These are phyloP conservation scores for Penicillium sp. DNA, from an alignment of 2,329 filamentous ascomycete genomes.

Conservation along the genomic window DNA sequence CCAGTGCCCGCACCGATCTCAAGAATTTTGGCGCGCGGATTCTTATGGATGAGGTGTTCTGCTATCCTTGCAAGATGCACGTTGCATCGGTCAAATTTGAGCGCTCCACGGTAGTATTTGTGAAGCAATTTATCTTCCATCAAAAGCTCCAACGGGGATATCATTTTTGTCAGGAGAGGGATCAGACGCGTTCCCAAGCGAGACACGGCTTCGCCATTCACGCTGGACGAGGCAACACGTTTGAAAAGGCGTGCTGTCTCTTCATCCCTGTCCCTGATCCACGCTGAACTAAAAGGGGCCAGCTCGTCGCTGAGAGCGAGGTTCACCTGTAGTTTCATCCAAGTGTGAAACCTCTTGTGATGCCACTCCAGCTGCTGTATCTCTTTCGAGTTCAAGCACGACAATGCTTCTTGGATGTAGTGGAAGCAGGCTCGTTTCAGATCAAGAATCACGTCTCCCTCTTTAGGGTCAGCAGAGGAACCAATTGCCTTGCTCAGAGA, in stretches of 20 bases:
- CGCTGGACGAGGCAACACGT: not conserved
- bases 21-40: slow-evolving; percentile 27
- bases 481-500: not conserved
- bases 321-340: slow-evolving; percentile 1
- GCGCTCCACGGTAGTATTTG: not conserved
- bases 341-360: slow-evolving; percentile 1
- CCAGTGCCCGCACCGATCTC: slow-evolving; percentile 39
- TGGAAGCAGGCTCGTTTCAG: not conserved
- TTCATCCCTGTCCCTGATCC: not conserved
- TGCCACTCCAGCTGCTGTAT: not conserved
- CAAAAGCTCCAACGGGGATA: not conserved
- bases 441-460: not conserved
- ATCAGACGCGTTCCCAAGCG: not conserved
- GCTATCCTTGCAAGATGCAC: not conserved
- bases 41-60: slow-evolving; percentile 12
- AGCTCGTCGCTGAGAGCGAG: not conserved
- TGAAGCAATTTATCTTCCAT: not conserved
- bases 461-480: not conserved
- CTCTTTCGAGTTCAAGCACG: not conserved
- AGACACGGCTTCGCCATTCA: not conserved
- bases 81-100: not conserved
- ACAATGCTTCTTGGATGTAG: slow-evolving; percentile 2
- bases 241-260: not conserved
- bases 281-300: not conserved
- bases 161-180: not conserved